A percentile compares a stretch with the other conserved stretches of the same genome.
Evolutionary conservation across 2,329 filamentous ascomycete genomes (phyloP).

Genomic region (Claviceps arundinis): DNA sequence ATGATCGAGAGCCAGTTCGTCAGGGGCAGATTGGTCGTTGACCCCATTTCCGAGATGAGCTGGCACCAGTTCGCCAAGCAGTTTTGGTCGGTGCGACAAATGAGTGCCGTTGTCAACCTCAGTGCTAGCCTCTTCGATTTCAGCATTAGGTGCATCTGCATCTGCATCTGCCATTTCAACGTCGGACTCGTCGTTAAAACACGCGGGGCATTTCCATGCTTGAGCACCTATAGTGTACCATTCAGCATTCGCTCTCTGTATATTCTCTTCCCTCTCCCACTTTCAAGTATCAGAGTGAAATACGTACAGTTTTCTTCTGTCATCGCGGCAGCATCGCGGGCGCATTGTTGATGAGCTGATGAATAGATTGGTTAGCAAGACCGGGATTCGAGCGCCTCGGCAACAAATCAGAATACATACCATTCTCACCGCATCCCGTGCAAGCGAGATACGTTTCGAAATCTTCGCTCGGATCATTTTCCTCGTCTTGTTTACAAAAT

Average conservation of each 20-base stretch:
- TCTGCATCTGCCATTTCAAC: slow-evolving; percentile 12
- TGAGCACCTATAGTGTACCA: slow-evolving; percentile 21
- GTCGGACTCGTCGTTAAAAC: slow-evolving; percentile 20
- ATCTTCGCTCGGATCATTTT: slow-evolving; percentile 68
- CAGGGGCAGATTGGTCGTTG: slow-evolving; percentile 55
- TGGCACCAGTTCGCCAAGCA: slow-evolving; percentile 23
- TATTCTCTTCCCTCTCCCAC: too few relatives aligned
- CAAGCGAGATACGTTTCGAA: slow-evolving; percentile 72
- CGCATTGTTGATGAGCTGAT: slow-evolving; percentile 81
- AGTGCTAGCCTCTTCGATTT: slow-evolving; percentile 12
- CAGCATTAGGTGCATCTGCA: slow-evolving; percentile 16
- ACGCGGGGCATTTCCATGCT: slow-evolving; percentile 40
- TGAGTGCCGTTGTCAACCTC: slow-evolving; percentile 15
- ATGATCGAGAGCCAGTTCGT: slow-evolving; percentile 56
- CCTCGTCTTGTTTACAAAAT: slow-evolving; percentile 73
- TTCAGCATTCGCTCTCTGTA: slow-evolving; percentile 12
- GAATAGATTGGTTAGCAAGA: slow-evolving; percentile 26
- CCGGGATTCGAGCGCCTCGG: slow-evolving; percentile 6
- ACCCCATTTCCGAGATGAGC: slow-evolving; percentile 26
- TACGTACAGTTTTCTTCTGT: slow-evolving; percentile 20
- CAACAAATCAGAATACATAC: slow-evolving; percentile 41
- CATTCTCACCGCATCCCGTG: slow-evolving; percentile 64
- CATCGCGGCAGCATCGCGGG: slow-evolving; percentile 46
- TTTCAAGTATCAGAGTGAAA: not conserved
- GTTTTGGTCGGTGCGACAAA: slow-evolving; percentile 18